Base-by-base conservation (phyloP, 441 rosid genomes). In the Mallotus japonicus region DNA sequence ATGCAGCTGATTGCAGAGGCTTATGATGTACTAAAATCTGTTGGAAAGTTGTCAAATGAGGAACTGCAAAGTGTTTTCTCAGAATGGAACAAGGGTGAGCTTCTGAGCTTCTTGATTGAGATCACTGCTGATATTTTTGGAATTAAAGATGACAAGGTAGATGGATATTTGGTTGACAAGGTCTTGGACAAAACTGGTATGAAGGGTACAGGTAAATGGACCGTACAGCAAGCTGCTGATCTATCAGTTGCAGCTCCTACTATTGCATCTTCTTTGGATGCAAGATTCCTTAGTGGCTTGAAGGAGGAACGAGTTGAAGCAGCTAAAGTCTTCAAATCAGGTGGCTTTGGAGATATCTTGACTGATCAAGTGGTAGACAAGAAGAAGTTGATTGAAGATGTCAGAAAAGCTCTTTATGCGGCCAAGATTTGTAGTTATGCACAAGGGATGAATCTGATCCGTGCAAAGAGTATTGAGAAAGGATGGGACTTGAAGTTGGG, bases 161-260 rank as follows among this genome's bases (percentile, higher is more conserved):
- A 92, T 40, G 98, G 98, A 10, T 73, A 87, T 78, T 84, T 94
- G 84, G 97, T 94, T 67, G 98, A 94, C 73, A 94, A 94, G 84
- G 97, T 94, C 59, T 78, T 94, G 80, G 98, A 94, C 80, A 94
- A 92, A 87, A 92, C 96, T 0, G 97, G 98, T 50, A 93, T 93
- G 98, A 93, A 93, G 78, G 98, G 97, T 76, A 93, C 98, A 8
- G 96, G 98, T 10, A 92, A 94, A 84, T 92, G 98, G 98, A 94
- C 98, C 0, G 98, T 94, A 19, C 98, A 94, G 75, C 98, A 94
- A 84, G 98, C 98, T 40, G 98, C 98, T 54, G 96, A 92, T 72
- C 83, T 93, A 19, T 93, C 98, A 7, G 87, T 93, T 19, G 97
- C 98, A 32, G 95, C 97, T 67, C 98, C 98, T n/a, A 93, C 98